Percentiles rank a stretch among this genome's conserved stretches.
Conservation (phyloP, 805 yeast genomes). For the Candida hispaniensis region DNA sequence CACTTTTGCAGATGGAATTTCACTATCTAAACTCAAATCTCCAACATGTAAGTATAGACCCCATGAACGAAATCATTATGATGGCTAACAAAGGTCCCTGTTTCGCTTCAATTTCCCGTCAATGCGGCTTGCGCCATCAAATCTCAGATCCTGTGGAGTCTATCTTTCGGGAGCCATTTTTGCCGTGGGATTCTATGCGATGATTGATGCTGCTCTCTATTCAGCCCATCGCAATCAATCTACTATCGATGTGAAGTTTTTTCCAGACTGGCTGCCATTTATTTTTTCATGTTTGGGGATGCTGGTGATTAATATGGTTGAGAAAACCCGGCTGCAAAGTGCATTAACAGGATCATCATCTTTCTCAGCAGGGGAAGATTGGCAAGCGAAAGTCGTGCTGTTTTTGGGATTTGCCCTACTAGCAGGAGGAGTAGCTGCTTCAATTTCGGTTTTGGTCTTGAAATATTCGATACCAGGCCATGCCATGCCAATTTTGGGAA, state of each 20-base stretch:
- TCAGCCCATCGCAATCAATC: slow-evolving; percentile 80
- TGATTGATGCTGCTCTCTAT: slow-evolving; percentile 80
- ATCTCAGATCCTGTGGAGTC: slow-evolving; percentile 23
- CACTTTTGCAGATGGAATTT: no score
- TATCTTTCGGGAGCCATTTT: slow-evolving; percentile 36
- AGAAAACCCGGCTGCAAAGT: slow-evolving; percentile 44
- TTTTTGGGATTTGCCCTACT: slow-evolving; percentile 86
- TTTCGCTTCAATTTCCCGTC: slow-evolving; percentile 13
- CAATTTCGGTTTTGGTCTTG: slow-evolving; percentile 75
- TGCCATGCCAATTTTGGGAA: slow-evolving; percentile 78
- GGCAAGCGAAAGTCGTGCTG: slow-evolving; percentile 88
- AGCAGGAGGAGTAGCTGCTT: slow-evolving; percentile 91
- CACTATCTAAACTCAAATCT: no score
- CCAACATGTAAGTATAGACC: no score
- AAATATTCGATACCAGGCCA: slow-evolving; percentile 73
- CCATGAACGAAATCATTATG: no score
- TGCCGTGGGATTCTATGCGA: slow-evolving; percentile 80
- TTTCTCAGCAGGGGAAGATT: slow-evolving; percentile 44
- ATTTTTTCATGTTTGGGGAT: slow-evolving; percentile 83
- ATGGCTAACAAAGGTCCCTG: slow-evolving; percentile 11
- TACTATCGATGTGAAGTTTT: slow-evolving; percentile 73
- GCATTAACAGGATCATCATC: slow-evolving; percentile 27
- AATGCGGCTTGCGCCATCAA: slow-evolving; percentile 14
- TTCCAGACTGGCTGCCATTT: slow-evolving; percentile 86
- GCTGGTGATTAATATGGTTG: slow-evolving; percentile 65